phyloP scores from a whole-genome alignment of 129 eudicot species.

The Deinandra increscens region DNA sequence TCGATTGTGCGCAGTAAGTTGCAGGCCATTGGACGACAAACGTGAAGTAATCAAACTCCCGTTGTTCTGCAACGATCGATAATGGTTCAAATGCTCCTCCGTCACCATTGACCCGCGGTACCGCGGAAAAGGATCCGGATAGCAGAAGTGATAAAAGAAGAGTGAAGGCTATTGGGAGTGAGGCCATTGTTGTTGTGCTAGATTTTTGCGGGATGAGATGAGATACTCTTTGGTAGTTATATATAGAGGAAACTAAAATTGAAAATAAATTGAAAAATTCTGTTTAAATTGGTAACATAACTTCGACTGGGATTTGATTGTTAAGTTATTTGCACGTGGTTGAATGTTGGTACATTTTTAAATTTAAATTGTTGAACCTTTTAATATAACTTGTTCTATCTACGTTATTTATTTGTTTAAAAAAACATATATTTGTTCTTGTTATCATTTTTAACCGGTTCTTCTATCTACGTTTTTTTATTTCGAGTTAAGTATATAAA shows the following conservation, averaged over 20 bases:
- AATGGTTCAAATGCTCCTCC: conserved; percentile 27
- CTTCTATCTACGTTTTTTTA: too few species aligned
- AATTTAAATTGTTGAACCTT: too few species aligned
- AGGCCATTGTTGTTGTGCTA: conserved; percentile 19
- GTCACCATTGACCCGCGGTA: conserved; percentile 29
- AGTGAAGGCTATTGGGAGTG: conserved; percentile 13
- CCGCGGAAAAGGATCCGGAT: conserved; percentile 36
- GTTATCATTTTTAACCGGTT: too few species aligned
- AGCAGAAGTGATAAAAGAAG: conserved; percentile 21
- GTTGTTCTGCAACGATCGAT: conserved; percentile 37
- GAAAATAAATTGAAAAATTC: too few species aligned
- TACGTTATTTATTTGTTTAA: too few species aligned
- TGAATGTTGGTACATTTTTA: too few species aligned
- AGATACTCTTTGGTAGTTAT: conserved; percentile 32
- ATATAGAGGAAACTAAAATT: not conserved
- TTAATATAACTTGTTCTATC: too few species aligned
- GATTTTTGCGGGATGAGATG: conserved; percentile 8
- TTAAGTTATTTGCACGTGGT: too few species aligned
- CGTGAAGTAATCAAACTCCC: conserved; percentile 84
- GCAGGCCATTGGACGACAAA: conserved; percentile 85
- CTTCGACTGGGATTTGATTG: not conserved
- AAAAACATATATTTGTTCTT: too few species aligned
- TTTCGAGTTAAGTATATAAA: too few species aligned
- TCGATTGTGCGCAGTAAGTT: conserved; percentile 57
- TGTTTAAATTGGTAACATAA: conserved; percentile 27